Conservation (phyloP, 1,284 basidiomycete genomes). For the Papiliotrema laurentii region DNA sequence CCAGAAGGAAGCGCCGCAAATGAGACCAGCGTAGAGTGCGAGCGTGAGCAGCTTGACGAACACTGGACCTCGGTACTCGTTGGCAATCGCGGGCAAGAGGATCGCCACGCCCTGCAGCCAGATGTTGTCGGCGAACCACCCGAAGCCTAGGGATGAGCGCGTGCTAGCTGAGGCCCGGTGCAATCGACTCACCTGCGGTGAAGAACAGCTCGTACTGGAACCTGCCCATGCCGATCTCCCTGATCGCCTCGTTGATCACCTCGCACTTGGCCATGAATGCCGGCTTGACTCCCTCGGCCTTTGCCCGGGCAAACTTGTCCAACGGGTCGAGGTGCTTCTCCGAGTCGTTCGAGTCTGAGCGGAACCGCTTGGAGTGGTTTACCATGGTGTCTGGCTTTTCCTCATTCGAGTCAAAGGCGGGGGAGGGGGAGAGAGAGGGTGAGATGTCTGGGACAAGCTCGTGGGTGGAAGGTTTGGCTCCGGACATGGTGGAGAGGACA, state of each 20-base stretch:
- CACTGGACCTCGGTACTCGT: slow-evolving; percentile 45
- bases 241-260: slow-evolving; percentile 32
- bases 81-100: slow-evolving; percentile 52
- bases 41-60: slow-evolving; percentile 43
- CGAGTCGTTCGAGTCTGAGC: not conserved
- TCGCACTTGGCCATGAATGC: slow-evolving; percentile 29
- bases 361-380: not conserved
- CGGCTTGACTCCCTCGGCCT: slow-evolving; percentile 24
- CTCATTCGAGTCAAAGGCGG: too few relatives aligned
- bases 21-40: slow-evolving; percentile 58
- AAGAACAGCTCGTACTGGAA: slow-evolving; percentile 60
- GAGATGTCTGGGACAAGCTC: too few relatives aligned
- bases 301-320: slow-evolving; percentile 6
- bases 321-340: slow-evolving; percentile 1
- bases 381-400: too few relatives aligned
- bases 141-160: slow-evolving; percentile 15
- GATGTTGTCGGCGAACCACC: slow-evolving; percentile 50
- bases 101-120: slow-evolving; percentile 58
- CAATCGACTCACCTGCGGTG: slow-evolving; percentile 47
- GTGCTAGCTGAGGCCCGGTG: not conserved
- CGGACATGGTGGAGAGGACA: too few relatives aligned
- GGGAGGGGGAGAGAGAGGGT: too few relatives aligned
- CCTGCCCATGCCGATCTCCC: slow-evolving; percentile 57
- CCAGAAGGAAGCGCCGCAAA: slow-evolving; percentile 59
- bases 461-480: too few relatives aligned